These are phyloP conservation scores for Neopestalotiopsis rosae DNA, from an alignment of 2,329 filamentous ascomycete genomes.

Conservation along the genomic window DNA sequence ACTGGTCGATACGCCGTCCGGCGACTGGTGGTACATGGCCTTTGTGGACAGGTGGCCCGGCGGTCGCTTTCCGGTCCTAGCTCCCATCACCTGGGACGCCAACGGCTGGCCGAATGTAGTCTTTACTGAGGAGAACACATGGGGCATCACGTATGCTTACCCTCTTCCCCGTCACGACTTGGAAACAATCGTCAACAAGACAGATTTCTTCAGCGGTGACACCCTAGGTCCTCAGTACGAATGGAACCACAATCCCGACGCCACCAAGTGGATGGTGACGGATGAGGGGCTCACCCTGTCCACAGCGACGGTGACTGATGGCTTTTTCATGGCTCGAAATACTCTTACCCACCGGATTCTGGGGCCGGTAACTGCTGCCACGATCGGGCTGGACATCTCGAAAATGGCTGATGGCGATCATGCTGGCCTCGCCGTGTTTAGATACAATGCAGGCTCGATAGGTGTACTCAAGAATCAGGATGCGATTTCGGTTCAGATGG, in stretches of 20 bases:
- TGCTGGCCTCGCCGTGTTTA: conserved; percentile 57
- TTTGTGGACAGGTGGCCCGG: conserved; percentile 62
- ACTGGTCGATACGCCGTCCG: conserved; percentile 55
- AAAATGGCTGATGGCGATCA: conserved; percentile 57
- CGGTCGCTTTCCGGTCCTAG: conserved; percentile 61
- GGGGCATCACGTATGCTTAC: conserved; percentile 51
- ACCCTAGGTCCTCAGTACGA: conserved; percentile 56
- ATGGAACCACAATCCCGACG: conserved; percentile 68
- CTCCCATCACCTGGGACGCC: conserved; percentile 55
- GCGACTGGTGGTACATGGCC: conserved; percentile 64
- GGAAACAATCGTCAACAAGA: conserved; percentile 42
- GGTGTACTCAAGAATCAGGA: conserved; percentile 48
- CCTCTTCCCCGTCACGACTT: conserved; percentile 38
- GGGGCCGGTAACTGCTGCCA: conserved; percentile 52
- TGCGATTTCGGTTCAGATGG: conserved; percentile 36
- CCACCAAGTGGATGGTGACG: conserved; percentile 47
- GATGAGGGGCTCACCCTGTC: conserved; percentile 49
- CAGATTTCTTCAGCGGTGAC: conserved; percentile 50
- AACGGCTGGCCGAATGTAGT: conserved; percentile 57
- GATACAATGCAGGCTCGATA: conserved; percentile 58
- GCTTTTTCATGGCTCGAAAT: conserved; percentile 53
- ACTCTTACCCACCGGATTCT: conserved; percentile 53
- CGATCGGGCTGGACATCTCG: conserved; percentile 53
- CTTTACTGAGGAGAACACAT: conserved; percentile 46
- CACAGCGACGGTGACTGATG: conserved; percentile 56